Conservation (phyloP, 2,329 filamentous ascomycete species). For the Hypoxylon rubiginosum region DNA sequence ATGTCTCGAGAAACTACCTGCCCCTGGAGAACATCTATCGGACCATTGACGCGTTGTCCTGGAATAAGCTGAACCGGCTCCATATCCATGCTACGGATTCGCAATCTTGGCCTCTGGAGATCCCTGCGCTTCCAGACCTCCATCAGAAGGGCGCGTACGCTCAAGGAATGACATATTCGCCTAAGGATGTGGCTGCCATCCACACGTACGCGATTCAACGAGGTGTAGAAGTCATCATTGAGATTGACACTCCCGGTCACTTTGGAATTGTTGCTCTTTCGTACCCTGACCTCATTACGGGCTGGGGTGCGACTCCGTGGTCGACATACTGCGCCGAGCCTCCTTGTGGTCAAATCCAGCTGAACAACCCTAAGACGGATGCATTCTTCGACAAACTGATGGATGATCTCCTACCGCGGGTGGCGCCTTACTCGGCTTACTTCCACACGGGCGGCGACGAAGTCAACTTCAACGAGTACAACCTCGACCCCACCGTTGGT, state of each 20-base stretch:
- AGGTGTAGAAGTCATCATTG: constrained; percentile 79
- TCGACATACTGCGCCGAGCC: constrained; percentile 72
- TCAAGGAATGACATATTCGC: constrained; percentile 74
- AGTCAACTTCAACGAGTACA: constrained; percentile 81
- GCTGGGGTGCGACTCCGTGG: constrained; percentile 70
- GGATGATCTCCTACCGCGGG: constrained; percentile 80
- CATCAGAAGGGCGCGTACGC: constrained; percentile 80
- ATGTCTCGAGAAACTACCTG: constrained; percentile 81
- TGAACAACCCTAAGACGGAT: constrained; percentile 79
- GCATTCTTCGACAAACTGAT: constrained; percentile 80
- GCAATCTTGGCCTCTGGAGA: constrained; percentile 87
- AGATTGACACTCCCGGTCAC: constrained; percentile 87
- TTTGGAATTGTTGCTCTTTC: constrained; percentile 75
- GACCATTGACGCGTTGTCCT: constrained; percentile 81
- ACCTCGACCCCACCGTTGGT: constrained; percentile 78
- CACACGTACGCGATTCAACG: constrained; percentile 78
- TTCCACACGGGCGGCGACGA: constrained; percentile 93
- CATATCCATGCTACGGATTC: constrained; percentile 87
- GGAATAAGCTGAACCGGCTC: constrained; percentile 86
- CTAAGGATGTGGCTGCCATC: constrained; percentile 73
- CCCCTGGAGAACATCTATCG: constrained; percentile 75
- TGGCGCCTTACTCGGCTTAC: constrained; percentile 76
- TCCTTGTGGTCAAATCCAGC: constrained; percentile 78
- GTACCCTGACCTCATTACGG: constrained; percentile 79
- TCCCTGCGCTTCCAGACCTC: constrained; percentile 80